Evolutionary conservation across 2,329 filamentous ascomycete genomes (phyloP), one percentile per base, ranked within the genome.

Genomic region (Exophiala sp.): DNA sequence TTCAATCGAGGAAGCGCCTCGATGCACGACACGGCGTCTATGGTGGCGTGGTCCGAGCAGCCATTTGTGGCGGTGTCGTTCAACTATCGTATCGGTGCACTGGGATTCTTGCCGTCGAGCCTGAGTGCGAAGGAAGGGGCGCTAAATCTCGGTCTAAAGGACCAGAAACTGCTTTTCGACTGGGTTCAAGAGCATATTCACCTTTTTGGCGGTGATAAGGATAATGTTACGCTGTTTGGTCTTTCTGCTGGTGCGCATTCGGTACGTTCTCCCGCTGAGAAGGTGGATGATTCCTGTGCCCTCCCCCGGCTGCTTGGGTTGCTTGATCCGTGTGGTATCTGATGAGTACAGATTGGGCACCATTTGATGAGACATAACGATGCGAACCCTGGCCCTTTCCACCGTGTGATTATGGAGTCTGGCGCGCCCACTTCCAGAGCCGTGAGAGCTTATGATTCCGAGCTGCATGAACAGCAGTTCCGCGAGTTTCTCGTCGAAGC

Each of bases 1-100:
- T 58, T 57, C 48, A 47, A 45, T 22, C 32, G 49, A n/a, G 58
- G 58, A n/a, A 45, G 21, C n/a, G 32, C 38, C 13, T n/a, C 14
- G 30, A 59, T 77, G 67, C 73, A 83, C 49, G 75, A 85, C 61
- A 78, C 83, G 55, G 75, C 73, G 0, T 77, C 77, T 29, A 79
- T 86, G 66, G 76, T 83, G 11, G 72, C 10, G 64, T 74, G 1
- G 60, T 60, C 0, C 64, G 70, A 21, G 71, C 71, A 0, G 30
- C 70, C 71, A 0, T 62, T 73, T 2, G 64, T 74, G 8, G 67
- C 69, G 16, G 69, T 75, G 1, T 65, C 66, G 18, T 65, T 73
- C 43, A 70, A 73, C 43, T 72, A 72, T 42, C 64, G 71, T 7
- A 59, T 73, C 9, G 72, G 71, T 38, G 66, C 72, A 13, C 71